Conservation (phyloP, 129 eudicot genomes). For the Cynara cardunculus region DNA sequence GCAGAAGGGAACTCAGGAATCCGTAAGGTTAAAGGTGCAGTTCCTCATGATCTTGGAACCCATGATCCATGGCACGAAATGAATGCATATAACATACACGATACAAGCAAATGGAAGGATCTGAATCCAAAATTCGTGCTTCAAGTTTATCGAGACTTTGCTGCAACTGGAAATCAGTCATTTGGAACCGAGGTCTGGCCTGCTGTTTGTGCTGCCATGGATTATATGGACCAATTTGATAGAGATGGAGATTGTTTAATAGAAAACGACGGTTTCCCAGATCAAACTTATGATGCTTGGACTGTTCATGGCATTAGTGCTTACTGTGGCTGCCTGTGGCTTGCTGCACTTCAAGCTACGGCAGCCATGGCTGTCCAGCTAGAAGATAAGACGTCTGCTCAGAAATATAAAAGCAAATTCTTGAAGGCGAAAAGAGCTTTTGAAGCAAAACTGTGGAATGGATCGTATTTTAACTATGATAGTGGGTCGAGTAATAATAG, state of each 20-base stretch:
- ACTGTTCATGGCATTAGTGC: conserved; percentile 96
- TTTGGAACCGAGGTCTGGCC: conserved; percentile 96
- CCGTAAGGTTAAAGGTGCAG: conserved; percentile 83
- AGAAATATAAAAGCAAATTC: conserved; percentile 63
- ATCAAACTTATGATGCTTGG: conserved; percentile 98
- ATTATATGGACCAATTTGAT: conserved; percentile 93
- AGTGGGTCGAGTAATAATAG: conserved; percentile 91
- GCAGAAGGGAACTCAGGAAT: conserved; percentile 91
- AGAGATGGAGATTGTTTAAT: conserved; percentile 69
- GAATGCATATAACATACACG: conserved; percentile 97
- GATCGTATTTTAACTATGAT: conserved; percentile 86
- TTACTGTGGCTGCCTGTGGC: conserved; percentile 92
- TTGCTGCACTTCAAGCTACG: conserved; percentile 94
- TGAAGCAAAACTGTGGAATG: conserved; percentile 84
- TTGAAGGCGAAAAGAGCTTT: conserved; percentile 62
- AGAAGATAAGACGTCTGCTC: conserved; percentile 65
- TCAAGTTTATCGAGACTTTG: conserved; percentile 87
- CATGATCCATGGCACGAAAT: conserved; percentile 99
- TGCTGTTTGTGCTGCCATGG: conserved; percentile 90
- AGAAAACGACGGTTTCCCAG: conserved; percentile 95
- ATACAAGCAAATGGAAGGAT: conserved; percentile 95
- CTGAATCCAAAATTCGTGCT: conserved; percentile 94
- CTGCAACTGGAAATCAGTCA: conserved; percentile 72
- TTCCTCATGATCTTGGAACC: conserved; percentile 96
- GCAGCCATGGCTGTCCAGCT: conserved; percentile 90